A percentile compares a stretch with the other conserved stretches of the same genome.
phyloP scores from a whole-genome alignment of 768 basidiomycete species.

The Rhodotorula paludigena region DNA sequence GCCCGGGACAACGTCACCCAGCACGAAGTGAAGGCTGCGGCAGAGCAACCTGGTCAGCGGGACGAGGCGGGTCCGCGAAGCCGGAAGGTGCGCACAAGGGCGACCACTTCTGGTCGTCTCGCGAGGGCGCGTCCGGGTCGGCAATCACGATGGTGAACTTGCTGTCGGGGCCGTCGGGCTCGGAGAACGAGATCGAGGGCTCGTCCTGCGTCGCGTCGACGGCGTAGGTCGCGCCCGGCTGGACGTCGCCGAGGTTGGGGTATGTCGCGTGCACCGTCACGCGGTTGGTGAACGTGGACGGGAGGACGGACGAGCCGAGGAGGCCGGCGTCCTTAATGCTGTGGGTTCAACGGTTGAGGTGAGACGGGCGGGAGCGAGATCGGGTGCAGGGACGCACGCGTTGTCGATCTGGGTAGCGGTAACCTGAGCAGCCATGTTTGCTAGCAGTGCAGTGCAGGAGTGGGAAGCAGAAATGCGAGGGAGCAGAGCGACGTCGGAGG shows the following conservation, averaged over 20 bases:
- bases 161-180: neutral
- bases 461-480: neutral
- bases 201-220: slow-evolving; percentile 6
- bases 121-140: slow-evolving; percentile 15
- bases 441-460: neutral
- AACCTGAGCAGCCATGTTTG: neutral
- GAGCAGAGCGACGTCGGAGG: neutral
- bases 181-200: slow-evolving; percentile 9
- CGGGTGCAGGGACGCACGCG: neutral
- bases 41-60: no score
- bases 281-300: neutral
- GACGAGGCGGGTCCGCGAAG: neutral
- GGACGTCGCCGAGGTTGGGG: neutral
- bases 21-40: slow-evolving; percentile 6
- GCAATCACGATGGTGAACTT: slow-evolving; percentile 13
- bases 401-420: neutral
- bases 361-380: neutral
- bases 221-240: neutral
- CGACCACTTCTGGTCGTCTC: slow-evolving; percentile 7
- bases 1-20: slow-evolving; percentile 8
- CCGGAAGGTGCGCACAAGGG: slow-evolving; percentile 2
- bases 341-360: neutral
- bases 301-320: slow-evolving; percentile 8
- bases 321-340: neutral
- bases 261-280: neutral